phyloP scores from a whole-genome alignment of 2,329 filamentous ascomycete species.

The Stylonectria norvegica region DNA sequence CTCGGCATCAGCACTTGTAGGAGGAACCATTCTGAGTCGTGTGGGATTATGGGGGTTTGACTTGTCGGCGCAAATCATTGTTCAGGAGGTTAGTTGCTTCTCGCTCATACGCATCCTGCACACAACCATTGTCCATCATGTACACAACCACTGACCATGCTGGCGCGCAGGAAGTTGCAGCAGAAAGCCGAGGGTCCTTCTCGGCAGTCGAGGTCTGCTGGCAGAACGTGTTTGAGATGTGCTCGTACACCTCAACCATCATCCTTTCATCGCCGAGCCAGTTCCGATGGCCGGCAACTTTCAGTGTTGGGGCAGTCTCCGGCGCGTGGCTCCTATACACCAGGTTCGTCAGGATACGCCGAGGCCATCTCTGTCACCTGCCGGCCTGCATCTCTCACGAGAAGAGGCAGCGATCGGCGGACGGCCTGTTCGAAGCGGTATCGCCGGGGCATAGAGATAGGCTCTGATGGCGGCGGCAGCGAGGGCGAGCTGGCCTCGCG shows the following conservation, averaged over 20 bases:
- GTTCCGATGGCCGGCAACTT: slow-evolving; percentile 60
- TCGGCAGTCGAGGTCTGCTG: slow-evolving; percentile 64
- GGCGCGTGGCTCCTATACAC: slow-evolving; percentile 29
- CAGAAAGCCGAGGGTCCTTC: slow-evolving; percentile 61
- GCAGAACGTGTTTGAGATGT: slow-evolving; percentile 68
- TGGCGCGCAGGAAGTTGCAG: slow-evolving; percentile 48
- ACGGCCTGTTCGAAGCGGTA: slow-evolving; percentile 18
- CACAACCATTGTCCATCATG: neutral
- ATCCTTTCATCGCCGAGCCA: slow-evolving; percentile 59
- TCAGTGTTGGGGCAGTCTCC: slow-evolving; percentile 53
- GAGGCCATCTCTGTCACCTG: slow-evolving; percentile 35
- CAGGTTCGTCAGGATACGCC: slow-evolving; percentile 28
- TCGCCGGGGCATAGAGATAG: slow-evolving; percentile 19
- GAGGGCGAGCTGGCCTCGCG: neutral
- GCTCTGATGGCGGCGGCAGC: slow-evolving; percentile 8
- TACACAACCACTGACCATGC: slow-evolving; percentile 2
- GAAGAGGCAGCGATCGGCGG: slow-evolving; percentile 22
- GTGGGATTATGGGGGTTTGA: slow-evolving; percentile 62
- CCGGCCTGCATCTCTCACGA: slow-evolving; percentile 25
- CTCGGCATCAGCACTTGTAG: slow-evolving; percentile 47
- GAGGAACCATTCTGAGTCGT: slow-evolving; percentile 52
- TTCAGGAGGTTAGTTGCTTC: slow-evolving; percentile 55
- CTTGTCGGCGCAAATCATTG: slow-evolving; percentile 55
- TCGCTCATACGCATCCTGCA: too few species aligned
- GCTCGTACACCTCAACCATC: slow-evolving; percentile 64